Base-by-base conservation (phyloP, 2,329 filamentous ascomycete species). In the Aschersonia sp. region DNA sequence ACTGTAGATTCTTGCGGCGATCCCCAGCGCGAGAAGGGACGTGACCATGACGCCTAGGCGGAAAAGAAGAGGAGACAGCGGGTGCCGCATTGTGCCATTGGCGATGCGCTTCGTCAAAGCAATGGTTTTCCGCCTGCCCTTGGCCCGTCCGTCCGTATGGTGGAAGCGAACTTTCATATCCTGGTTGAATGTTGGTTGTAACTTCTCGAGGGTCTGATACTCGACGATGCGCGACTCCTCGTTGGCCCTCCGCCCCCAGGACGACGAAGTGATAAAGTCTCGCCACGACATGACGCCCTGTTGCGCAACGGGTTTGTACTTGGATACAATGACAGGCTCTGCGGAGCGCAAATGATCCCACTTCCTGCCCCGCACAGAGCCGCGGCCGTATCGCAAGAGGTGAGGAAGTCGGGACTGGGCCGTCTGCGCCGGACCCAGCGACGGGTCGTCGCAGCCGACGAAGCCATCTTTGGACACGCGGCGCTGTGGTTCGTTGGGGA, bases 51-150 rank as follows among this genome's bases (percentile, higher is more conserved):
- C 87, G 11, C 78, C 82, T 22, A 94, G 67, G 46, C 92, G 85
- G 61, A 95, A 87, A 11, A 84, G 69, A 47, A 95, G 70, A 2
- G 92, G 92, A 1, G 95, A 84, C 53, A 95, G 81, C 10, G 88
- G 84, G 58, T 89, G 87, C 49, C 82, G 81, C 57, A 95, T 71
- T 31, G 94, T 70, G 39, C 78, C 75, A 47, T 76, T 73, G 71
- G 84, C 83, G 45, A 83, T 64, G 48, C 79, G 74, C 59, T 79
- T 76, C 51, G 66, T 69, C 8, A 70, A 55, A 6, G 57, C 56
- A 29, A 59, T 52, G 2, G 61, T 56, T 39, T 59, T 59, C 45
- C 53, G 59, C 39, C 61, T 49, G 52, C 53, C 42, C 48, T 58
- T 44, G 53, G 52, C 45, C 58, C 60, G 51, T 52, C 49, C 44